These are phyloP conservation scores for Metarhizium sp. DNA, from an alignment of 2,329 filamentous ascomycete species.

Conservation along the genomic window DNA sequence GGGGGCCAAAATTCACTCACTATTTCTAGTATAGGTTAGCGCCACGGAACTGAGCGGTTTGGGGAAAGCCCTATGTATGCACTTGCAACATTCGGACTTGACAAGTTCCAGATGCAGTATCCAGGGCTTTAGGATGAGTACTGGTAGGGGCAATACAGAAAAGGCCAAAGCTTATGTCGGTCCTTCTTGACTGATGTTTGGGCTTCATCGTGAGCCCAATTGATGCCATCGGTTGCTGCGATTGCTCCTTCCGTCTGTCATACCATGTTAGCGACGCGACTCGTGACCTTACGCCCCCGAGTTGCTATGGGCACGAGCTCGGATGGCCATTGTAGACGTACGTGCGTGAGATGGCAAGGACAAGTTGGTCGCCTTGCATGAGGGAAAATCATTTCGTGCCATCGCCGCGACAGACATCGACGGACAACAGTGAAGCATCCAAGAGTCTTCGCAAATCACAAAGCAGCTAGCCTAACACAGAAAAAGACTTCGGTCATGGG, in stretches of 20 bases:
- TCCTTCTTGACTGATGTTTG: background rate
- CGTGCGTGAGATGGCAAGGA: background rate
- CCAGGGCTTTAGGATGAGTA: background rate
- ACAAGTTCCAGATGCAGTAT: background rate
- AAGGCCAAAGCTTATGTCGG: background rate
- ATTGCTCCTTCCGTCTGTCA: background rate
- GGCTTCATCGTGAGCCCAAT: no score
- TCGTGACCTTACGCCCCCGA: no score
- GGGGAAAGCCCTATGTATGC: no score
- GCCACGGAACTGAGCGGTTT: no score
- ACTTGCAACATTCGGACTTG: no score
- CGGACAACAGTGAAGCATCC: background rate
- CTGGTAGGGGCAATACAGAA: background rate
- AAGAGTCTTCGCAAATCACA: background rate
- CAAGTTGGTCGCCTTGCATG: background rate
- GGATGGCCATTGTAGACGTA: background rate
- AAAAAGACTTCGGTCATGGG: background rate
- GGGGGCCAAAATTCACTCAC: no score
- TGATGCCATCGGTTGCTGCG: background rate
- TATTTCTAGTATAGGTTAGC: no score
- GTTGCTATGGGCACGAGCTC: no score
- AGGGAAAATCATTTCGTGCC: background rate
- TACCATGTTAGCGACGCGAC: no score
- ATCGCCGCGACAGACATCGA: no score
- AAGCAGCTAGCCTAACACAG: background rate